Conservation (phyloP, 208 protist genomes). For the Trichomonas tenax region DNA sequence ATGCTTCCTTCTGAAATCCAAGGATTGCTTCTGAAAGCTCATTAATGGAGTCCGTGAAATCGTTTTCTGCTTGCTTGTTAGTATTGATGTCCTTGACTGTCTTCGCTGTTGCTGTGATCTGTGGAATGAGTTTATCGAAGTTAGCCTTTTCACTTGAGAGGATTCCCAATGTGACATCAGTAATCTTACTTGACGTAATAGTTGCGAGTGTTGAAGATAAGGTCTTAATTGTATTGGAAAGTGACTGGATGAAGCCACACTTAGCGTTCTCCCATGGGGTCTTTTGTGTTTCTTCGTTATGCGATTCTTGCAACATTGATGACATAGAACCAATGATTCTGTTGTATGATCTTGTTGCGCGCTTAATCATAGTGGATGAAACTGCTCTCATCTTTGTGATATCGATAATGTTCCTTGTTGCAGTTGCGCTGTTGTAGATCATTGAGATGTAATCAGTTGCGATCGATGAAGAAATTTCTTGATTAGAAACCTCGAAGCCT, state of each 20-base stretch:
- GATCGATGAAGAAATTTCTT: neutral
- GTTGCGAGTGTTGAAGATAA: neutral
- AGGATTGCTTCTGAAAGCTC: neutral
- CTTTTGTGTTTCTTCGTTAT: neutral
- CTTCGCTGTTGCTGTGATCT: neutral
- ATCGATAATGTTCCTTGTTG: neutral
- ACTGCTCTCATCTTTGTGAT: neutral
- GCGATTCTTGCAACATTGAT: neutral
- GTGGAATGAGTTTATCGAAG: neutral
- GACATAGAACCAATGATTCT: constrained; percentile 3
- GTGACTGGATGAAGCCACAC: neutral
- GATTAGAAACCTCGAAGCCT: neutral
- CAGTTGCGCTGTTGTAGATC: neutral
- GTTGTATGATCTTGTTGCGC: neutral
- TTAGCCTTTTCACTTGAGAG: neutral
- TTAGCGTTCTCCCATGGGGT: neutral
- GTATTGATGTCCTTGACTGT: neutral
- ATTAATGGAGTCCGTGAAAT: neutral
- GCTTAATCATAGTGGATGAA: neutral
- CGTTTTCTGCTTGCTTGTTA: neutral
- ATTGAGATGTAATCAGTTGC: neutral
- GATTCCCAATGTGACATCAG: neutral
- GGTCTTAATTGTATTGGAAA: neutral
- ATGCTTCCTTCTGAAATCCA: neutral
- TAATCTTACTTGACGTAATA: neutral